phyloP scores from a whole-genome alignment of 768 basidiomycete species.

The Daedaleopsis sinensis region DNA sequence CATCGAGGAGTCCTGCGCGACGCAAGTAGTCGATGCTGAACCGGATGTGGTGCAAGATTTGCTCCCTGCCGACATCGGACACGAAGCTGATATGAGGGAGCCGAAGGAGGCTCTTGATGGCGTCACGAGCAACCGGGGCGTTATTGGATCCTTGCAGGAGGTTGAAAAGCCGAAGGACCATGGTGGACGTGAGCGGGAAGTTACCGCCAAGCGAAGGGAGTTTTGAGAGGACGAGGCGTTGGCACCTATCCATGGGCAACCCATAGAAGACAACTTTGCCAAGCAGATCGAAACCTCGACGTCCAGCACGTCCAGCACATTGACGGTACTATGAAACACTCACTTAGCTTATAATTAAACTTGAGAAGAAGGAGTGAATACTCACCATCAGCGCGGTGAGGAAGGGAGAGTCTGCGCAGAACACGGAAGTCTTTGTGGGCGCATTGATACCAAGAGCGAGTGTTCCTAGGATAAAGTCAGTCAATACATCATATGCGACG shows the following conservation, averaged over 20 bases:
- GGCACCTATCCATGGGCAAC: conserved; percentile 61
- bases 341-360: conserved; percentile 7
- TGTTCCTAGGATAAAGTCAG: conserved; percentile 44
- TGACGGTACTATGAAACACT: conserved; percentile 58
- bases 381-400: conserved; percentile 62
- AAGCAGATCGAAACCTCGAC: conserved; percentile 68
- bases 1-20: conserved; percentile 55
- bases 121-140: conserved; percentile 48
- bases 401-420: conserved; percentile 63
- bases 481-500: background rate
- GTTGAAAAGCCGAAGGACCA: conserved; percentile 65
- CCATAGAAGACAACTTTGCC: conserved; percentile 79
- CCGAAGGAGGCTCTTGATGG: conserved; percentile 53
- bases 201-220: conserved; percentile 63
- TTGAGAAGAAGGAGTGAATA: background rate
- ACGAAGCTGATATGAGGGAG: conserved; percentile 63
- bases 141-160: conserved; percentile 63
- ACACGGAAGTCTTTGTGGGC: conserved; percentile 66
- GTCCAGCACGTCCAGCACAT: conserved; percentile 73
- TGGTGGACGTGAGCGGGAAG: conserved; percentile 70
- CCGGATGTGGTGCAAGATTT: conserved; percentile 65
- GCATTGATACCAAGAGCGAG: conserved; percentile 78
- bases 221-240: conserved; percentile 64
- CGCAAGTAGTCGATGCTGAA: conserved; percentile 76
- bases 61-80: conserved; percentile 55